These are phyloP conservation scores for Serendipita sp. DNA, from an alignment of 768 basidiomycete species.

Conservation along the genomic window DNA sequence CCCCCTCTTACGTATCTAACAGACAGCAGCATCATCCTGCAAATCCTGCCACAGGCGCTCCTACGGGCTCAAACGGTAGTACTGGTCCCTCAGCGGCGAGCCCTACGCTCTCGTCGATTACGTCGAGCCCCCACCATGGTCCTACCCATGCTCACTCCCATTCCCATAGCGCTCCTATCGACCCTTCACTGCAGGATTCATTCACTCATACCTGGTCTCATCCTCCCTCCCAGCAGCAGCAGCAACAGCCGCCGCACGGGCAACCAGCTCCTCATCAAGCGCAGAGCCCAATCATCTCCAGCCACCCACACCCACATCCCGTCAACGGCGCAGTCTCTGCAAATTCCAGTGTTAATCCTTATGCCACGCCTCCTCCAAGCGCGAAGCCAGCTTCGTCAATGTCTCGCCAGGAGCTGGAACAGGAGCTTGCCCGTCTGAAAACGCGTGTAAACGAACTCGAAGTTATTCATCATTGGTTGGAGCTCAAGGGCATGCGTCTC, in stretches of 20 bases:
- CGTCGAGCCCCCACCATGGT: not conserved
- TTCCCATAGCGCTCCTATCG: not conserved
- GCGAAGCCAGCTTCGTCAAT: conserved; percentile 4
- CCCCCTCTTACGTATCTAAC: not conserved
- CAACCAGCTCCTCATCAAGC: not conserved
- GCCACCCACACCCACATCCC: not conserved
- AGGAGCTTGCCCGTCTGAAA: conserved; percentile 2
- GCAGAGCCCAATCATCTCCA: not conserved
- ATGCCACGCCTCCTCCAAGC: not conserved
- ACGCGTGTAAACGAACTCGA: conserved; percentile 6
- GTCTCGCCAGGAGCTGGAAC: conserved; percentile 3
- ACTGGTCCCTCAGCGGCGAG: not conserved
- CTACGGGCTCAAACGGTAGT: not conserved
- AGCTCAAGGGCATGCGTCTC: conserved; percentile 4
- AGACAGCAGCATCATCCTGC: not conserved
- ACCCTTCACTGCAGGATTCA: not conserved
- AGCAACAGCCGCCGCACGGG: not conserved
- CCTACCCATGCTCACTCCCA: not conserved
- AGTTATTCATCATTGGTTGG: conserved; percentile 3
- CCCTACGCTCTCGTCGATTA: not conserved
- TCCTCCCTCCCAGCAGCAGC: not conserved
- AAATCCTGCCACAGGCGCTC: not conserved
- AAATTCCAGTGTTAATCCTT: not conserved
- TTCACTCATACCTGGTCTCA: not conserved
- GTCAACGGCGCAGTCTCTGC: not conserved